A percentile compares a stretch with the other conserved stretches of the same genome.
Conservation (phyloP, 2,329 filamentous ascomycete species). For the Calycina marina region DNA sequence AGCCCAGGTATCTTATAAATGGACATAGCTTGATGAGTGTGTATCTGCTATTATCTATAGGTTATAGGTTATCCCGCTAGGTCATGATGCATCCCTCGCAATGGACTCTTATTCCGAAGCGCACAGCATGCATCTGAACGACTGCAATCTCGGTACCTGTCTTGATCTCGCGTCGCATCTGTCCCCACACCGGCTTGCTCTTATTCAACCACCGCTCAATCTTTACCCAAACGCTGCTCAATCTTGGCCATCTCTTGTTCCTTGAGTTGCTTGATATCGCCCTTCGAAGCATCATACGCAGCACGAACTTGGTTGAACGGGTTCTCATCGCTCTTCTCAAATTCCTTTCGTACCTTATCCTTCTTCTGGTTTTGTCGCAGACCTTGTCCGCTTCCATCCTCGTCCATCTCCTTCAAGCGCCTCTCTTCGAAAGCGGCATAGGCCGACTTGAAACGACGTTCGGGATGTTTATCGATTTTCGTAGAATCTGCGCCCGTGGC, state of each 20-base stretch:
- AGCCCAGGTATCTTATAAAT: too few relatives aligned
- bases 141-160: too few relatives aligned
- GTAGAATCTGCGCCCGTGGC: conserved; percentile 36
- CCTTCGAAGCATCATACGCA: conserved; percentile 61
- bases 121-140: too few relatives aligned
- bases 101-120: too few relatives aligned
- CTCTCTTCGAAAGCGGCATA: conserved; percentile 71
- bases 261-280: conserved; percentile 56
- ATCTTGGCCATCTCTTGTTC: conserved; percentile 57
- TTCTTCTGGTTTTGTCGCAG: conserved; percentile 73
- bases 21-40: too few relatives aligned
- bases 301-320: conserved; percentile 80
- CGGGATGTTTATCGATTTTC: conserved; percentile 79
- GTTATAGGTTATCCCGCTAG: too few relatives aligned
- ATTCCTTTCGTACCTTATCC: conserved; percentile 77
- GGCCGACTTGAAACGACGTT: conserved; percentile 75
- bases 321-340: conserved; percentile 88
- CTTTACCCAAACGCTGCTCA: conserved; percentile 46
- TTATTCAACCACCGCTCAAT: too few relatives aligned
- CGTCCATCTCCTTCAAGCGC: conserved; percentile 70
- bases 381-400: conserved; percentile 57
- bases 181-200: too few relatives aligned
- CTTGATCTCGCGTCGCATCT: too few relatives aligned
- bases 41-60: too few relatives aligned
- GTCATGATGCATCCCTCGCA: too few relatives aligned